phyloP scores from a whole-genome alignment of 2,329 filamentous ascomycete species.

The Venturia carpophila region DNA sequence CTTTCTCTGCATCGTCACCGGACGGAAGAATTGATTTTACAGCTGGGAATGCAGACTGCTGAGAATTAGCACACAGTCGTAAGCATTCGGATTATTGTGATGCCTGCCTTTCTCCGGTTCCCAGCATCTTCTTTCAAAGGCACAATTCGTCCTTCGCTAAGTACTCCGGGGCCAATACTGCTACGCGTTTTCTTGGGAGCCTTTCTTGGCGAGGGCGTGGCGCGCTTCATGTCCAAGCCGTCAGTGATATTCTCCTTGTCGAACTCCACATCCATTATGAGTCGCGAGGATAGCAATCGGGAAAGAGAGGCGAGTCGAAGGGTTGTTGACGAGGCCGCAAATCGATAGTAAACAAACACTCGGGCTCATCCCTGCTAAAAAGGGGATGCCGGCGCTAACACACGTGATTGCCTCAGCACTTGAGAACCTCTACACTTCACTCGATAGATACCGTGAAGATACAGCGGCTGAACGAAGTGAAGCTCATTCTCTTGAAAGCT shows the following conservation, averaged over 20 bases:
- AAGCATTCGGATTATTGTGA: neutral
- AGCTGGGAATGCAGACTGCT: constrained; percentile 40
- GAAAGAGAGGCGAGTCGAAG: neutral
- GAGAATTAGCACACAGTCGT: neutral
- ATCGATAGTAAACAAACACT: constrained; percentile 3
- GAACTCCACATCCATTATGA: constrained; percentile 26
- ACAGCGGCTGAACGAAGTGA: too few species aligned
- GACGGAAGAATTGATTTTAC: constrained; percentile 47
- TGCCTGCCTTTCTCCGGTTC: constrained; percentile 68
- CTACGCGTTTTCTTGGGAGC: constrained; percentile 52
- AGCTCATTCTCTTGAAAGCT: too few species aligned
- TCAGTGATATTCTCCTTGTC: constrained; percentile 66
- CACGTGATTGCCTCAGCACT: neutral
- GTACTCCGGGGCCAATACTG: constrained; percentile 84
- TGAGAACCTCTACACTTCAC: neutral
- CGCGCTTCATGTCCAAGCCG: constrained; percentile 28
- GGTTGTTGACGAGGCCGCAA: neutral
- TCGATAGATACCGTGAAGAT: neutral
- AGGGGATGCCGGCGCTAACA: neutral
- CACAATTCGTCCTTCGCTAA: constrained; percentile 58
- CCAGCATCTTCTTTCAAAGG: constrained; percentile 62
- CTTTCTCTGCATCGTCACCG: constrained; percentile 44
- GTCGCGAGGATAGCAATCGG: neutral
- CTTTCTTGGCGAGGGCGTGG: constrained; percentile 22
- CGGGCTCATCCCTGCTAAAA: neutral